A percentile compares a stretch with the other conserved stretches of the same genome.
Conservation (phyloP, 2,329 filamentous ascomycete species). For the Reticulascus tulasneorum region DNA sequence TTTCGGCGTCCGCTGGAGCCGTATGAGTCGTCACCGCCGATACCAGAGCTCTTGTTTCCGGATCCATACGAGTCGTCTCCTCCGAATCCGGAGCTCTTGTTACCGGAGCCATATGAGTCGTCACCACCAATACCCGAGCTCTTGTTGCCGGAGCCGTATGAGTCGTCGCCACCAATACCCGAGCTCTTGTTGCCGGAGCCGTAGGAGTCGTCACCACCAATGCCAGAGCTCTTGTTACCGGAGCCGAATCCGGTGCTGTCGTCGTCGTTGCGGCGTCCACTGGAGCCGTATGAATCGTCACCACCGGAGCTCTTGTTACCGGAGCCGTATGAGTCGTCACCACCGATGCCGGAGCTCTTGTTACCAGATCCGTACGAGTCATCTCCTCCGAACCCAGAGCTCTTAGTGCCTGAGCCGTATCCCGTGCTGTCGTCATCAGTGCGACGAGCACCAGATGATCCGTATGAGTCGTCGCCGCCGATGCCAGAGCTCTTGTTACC, state of each 20-base stretch:
- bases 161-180: too few species aligned
- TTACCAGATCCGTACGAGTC: conserved; percentile 11
- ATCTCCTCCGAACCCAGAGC: background rate
- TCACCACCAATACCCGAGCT: background rate
- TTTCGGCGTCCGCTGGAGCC: conserved; percentile 10
- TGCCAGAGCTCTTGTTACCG: conserved; percentile 3
- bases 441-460: conserved; percentile 15
- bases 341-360: conserved; percentile 16
- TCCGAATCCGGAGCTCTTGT: conserved; percentile 10
- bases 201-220: too few species aligned
- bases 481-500: background rate
- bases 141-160: conserved; percentile 17
- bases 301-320: conserved; percentile 11
- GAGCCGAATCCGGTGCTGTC: conserved; percentile 9
- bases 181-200: conserved; percentile 1
- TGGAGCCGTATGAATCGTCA: conserved; percentile 11
- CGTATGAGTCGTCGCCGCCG: conserved; percentile 11
- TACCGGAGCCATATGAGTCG: conserved; percentile 13
- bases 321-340: conserved; percentile 18
- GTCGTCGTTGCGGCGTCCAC: conserved; percentile 13
- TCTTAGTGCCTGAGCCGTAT: too few species aligned
- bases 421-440: conserved; percentile 5
- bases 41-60: conserved; percentile 5
- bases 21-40: conserved; percentile 15
- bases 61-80: conserved; percentile 18